A percentile compares a stretch with the other conserved stretches of the same genome.
These are phyloP conservation scores for Arthrocladium fulminans DNA, from an alignment of 2,329 filamentous ascomycete genomes.

Conservation along the genomic window DNA sequence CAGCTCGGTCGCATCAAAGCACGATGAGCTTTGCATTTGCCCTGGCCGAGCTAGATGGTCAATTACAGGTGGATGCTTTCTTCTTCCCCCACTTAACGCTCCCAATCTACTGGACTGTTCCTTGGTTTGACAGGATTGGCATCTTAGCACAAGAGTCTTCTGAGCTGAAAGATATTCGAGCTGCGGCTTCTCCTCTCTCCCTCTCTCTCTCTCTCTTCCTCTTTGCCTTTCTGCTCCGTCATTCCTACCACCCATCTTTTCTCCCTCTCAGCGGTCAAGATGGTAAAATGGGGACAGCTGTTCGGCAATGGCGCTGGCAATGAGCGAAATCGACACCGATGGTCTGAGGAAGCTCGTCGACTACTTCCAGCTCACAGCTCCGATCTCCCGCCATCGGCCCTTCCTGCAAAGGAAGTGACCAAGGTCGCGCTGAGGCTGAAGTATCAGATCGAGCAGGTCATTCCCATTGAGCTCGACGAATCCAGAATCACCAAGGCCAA, in stretches of 20 bases:
- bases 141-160: not conserved
- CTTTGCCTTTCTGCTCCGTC: not conserved
- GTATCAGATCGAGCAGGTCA: conserved; percentile 77
- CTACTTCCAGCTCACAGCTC: conserved; percentile 34
- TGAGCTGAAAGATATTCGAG: not conserved
- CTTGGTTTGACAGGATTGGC: not conserved
- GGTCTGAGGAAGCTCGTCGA: conserved; percentile 5
- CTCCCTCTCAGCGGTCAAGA: not conserved
- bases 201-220: not conserved
- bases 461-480: conserved; percentile 83
- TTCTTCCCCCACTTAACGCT: not conserved
- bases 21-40: no score
- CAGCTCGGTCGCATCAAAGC: no score
- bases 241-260: not conserved
- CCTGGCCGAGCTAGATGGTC: no score
- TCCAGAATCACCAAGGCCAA: conserved; percentile 67
- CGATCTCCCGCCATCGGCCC: conserved; percentile 48
- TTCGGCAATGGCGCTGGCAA: not conserved
- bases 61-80: not conserved
- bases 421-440: conserved; percentile 83
- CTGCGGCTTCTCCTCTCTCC: not conserved
- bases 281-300: conserved; percentile 8
- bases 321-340: conserved; percentile 6
- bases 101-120: not conserved
- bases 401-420: conserved; percentile 72